A percentile compares a stretch with the other conserved stretches of the same genome.
These are phyloP conservation scores for Wickerhamomyces canadensis DNA, from an alignment of 805 yeast species.

Conservation along the genomic window DNA sequence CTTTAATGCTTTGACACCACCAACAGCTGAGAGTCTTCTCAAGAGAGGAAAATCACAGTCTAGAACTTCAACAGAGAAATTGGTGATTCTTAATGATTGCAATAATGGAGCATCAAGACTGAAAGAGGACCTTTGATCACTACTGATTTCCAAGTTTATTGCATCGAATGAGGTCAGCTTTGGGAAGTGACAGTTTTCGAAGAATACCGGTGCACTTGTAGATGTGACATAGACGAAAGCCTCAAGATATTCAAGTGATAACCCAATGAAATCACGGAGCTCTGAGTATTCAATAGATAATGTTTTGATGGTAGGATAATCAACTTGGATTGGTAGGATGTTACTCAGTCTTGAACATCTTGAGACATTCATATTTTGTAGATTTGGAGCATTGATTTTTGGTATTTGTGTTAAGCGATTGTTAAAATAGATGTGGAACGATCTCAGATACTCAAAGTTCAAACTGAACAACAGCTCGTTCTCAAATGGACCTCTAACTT, in stretches of 20 bases:
- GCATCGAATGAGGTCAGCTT: conserved; percentile 8
- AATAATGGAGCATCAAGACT: conserved; percentile 8
- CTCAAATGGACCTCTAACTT: conserved; percentile 14
- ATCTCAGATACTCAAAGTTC: conserved; percentile 3
- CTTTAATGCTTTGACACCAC: conserved; percentile 8
- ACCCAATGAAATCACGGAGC: conserved; percentile 2
- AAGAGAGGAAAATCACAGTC: conserved; percentile 3
- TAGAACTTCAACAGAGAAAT: conserved; percentile 7
- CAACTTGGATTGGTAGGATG: not conserved
- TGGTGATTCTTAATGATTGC: conserved; percentile 3
- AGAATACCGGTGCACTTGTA: conserved; percentile 9
- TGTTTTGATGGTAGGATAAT: conserved; percentile 7
- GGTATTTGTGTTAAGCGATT: conserved; percentile 8
- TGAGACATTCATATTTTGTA: conserved; percentile 6
- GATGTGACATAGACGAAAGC: conserved; percentile 9
- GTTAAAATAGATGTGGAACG: conserved; percentile 11
- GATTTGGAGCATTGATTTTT: conserved; percentile 6
- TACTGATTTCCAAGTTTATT: conserved; percentile 10
- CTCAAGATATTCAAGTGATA: conserved; percentile 3
- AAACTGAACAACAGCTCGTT: conserved; percentile 4
- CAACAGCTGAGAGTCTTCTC: conserved; percentile 6
- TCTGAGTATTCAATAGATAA: conserved; percentile 12
- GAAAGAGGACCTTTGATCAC: conserved; percentile 5
- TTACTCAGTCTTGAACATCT: conserved; percentile 9
- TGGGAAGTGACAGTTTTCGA: conserved; percentile 12